Percentiles rank a stretch among this genome's conserved stretches.
Evolutionary conservation across 495 filamentous ascomycete genomes (phyloP).

Genomic region (Physcia stellaris): DNA sequence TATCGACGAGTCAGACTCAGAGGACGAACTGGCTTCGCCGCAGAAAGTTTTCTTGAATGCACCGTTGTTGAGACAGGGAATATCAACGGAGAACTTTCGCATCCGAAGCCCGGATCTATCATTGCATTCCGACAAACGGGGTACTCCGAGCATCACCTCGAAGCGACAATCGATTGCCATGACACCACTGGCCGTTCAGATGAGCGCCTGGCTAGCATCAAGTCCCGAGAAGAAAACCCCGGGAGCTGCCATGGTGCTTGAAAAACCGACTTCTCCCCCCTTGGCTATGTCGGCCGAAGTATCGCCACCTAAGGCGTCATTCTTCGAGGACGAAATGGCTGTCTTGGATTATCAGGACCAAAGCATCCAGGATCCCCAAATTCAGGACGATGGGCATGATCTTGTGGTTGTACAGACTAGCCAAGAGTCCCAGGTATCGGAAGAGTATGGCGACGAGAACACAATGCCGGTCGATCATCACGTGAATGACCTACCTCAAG

Average conservation of each 20-base stretch:
- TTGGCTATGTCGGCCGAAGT: not conserved
- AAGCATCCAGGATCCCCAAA: constrained; percentile 12
- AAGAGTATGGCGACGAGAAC: constrained; percentile 53
- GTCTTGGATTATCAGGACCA: constrained; percentile 26
- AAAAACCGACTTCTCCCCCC: constrained; percentile 32
- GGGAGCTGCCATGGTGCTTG: constrained; percentile 17
- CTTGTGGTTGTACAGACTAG: constrained; percentile 4
- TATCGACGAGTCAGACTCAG: constrained; percentile 35
- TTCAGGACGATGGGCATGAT: constrained; percentile 25
- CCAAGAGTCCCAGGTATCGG: constrained; percentile 38
- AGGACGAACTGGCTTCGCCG: constrained; percentile 37
- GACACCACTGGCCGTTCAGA: constrained; percentile 45
- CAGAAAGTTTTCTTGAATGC: constrained; percentile 16
- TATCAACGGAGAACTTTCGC: constrained; percentile 22
- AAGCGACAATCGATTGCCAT: constrained; percentile 29
- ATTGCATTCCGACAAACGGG: constrained; percentile 16
- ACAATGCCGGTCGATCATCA: constrained; percentile 39
- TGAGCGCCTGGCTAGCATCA: constrained; percentile 45
- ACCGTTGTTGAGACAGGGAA: constrained; percentile 15
- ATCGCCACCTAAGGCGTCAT: constrained; percentile 27
- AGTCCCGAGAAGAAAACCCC: constrained; percentile 32
- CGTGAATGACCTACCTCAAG: no score
- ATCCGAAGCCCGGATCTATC: no score
- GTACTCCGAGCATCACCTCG: constrained; percentile 3
- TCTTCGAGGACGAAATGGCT: constrained; percentile 46